Conservation (phyloP, 176 grass and related monocot species). For the Phragmites australis region DNA sequence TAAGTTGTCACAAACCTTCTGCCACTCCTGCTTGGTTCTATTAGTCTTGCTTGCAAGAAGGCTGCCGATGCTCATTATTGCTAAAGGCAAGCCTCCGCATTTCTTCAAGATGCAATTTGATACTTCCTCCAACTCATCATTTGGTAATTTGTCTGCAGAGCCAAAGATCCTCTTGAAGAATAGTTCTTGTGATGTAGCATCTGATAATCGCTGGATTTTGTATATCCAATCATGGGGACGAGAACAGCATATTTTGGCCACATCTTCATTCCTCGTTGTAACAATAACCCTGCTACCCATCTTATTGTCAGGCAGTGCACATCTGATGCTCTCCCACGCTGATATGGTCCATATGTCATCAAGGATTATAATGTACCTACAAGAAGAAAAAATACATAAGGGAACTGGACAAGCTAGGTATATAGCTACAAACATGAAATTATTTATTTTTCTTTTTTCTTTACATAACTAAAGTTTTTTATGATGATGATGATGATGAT, state of each 20-base stretch:
- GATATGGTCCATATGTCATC: constrained; percentile 48
- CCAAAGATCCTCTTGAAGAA: constrained; percentile 26
- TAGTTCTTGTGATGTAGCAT: constrained; percentile 18
- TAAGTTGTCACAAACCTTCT: constrained; percentile 26
- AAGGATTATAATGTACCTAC: constrained; percentile 38
- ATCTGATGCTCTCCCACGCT: constrained; percentile 45
- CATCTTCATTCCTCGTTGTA: constrained; percentile 39
- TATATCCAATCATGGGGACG: constrained; percentile 39
- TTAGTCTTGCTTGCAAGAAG: constrained; percentile 28
- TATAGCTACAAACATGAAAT: neutral
- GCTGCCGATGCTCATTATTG: constrained; percentile 21
- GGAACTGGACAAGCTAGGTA: neutral
- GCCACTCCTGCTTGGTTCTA: constrained; percentile 29
- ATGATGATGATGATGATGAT: neutral
- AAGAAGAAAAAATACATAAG: neutral
- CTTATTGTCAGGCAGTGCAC: constrained; percentile 43
- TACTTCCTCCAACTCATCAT: constrained; percentile 8
- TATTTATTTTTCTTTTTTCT: neutral
- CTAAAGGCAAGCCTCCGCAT: constrained; percentile 44
- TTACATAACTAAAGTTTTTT: neutral
- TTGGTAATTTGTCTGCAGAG: neutral
- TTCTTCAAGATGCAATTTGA: constrained; percentile 34
- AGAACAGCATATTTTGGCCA: constrained; percentile 44
- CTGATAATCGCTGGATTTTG: constrained; percentile 30
- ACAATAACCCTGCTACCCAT: constrained; percentile 53